Percentiles rank a stretch among this genome's conserved stretches.
Evolutionary conservation across 257 asterid species (phyloP).

Genomic region (Coffea canephora): DNA sequence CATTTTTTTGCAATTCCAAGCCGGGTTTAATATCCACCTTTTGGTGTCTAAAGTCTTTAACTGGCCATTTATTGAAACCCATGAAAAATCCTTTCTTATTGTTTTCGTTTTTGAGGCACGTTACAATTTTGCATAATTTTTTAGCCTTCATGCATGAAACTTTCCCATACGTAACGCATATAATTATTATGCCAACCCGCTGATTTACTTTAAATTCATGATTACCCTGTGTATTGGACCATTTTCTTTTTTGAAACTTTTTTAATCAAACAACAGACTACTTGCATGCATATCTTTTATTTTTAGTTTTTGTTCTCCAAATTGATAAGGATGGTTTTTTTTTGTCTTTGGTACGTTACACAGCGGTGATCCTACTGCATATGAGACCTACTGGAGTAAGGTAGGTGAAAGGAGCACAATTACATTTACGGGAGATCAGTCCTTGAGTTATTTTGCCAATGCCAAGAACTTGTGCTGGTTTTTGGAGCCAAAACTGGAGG

Average conservation of each 20-base stretch:
- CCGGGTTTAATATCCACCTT: too few species aligned
- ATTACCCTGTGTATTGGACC: too few species aligned
- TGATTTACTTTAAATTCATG: too few species aligned
- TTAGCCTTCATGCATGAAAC: too few species aligned
- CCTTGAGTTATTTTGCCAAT: constrained; percentile 63
- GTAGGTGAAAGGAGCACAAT: constrained; percentile 30
- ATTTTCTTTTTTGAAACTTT: not conserved
- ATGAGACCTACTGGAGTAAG: constrained; percentile 48
- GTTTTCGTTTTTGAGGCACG: not conserved
- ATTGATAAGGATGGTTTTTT: not conserved
- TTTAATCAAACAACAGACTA: not conserved
- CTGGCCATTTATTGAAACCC: too few species aligned
- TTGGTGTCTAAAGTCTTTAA: too few species aligned
- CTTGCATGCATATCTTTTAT: too few species aligned
- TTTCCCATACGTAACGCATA: too few species aligned
- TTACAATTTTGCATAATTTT: not conserved
- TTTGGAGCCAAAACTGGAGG: constrained; percentile 72
- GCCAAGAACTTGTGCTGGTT: constrained; percentile 26
- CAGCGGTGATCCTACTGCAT: constrained; percentile 57
- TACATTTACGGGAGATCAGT: constrained; percentile 40
- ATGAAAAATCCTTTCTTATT: not conserved
- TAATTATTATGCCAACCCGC: too few species aligned
- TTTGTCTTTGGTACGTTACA: constrained; percentile 4
- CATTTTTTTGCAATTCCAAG: not conserved
- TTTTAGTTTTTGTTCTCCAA: not conserved